These are phyloP conservation scores for Peronosclerospora sorghi DNA, from an alignment of 352 stramenopile species.

Conservation along the genomic window DNA sequence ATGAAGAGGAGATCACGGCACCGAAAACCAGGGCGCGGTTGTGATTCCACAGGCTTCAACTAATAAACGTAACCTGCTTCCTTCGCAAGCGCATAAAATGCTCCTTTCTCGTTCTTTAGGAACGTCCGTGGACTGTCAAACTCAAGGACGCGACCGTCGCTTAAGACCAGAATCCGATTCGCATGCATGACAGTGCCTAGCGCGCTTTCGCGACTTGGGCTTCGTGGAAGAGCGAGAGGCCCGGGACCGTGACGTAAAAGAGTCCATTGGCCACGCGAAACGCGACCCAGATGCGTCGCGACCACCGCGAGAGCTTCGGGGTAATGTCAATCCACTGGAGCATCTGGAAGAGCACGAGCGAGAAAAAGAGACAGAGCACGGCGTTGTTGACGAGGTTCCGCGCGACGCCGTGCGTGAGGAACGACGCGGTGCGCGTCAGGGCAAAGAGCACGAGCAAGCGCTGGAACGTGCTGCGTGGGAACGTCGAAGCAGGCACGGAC, in stretches of 20 bases:
- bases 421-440: conserved; percentile 41
- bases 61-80: conserved; percentile 14
- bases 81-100: conserved; percentile 16
- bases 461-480: conserved; percentile 59
- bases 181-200: conserved; percentile 31
- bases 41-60: too few relatives aligned
- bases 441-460: conserved; percentile 55
- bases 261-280: conserved; percentile 59
- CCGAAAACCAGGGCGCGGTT: too few relatives aligned
- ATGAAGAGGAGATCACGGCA: too few relatives aligned
- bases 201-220: conserved; percentile 16
- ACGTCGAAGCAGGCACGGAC: conserved; percentile 10
- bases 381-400: conserved; percentile 58
- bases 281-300: conserved; percentile 60
- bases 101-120: conserved; percentile 1
- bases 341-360: conserved; percentile 77
- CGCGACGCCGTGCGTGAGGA: conserved; percentile 20
- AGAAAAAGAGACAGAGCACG: conserved; percentile 77
- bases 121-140: conserved; percentile 58
- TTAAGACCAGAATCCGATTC: conserved; percentile 77
- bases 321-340: conserved; percentile 82
- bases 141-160: conserved; percentile 72
- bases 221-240: conserved; percentile 40
- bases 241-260: conserved; percentile 64
- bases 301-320: conserved; percentile 59